These are phyloP conservation scores for Blastocystis sp. DNA, from an alignment of 352 stramenopile genomes.

Conservation along the genomic window DNA sequence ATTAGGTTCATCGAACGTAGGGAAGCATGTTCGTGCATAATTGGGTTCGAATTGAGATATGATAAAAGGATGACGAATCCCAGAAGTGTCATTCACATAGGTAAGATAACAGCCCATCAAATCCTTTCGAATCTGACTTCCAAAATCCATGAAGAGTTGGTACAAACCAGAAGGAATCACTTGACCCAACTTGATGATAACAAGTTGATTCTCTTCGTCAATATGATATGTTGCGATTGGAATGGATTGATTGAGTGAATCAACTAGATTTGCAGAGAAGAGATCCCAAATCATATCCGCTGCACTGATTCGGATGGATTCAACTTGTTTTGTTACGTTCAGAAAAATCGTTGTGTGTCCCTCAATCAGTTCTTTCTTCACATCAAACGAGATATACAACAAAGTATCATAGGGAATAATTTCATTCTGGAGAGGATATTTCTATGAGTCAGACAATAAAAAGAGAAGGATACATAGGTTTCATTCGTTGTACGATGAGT, in stretches of 20 bases:
- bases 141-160: background rate
- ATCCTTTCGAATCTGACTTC: constrained; percentile 7
- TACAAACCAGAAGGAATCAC: background rate
- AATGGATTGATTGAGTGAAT: background rate
- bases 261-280: background rate
- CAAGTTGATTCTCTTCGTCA: background rate
- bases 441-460: background rate
- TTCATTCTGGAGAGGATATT: constrained; percentile 8
- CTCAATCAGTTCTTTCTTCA: constrained; percentile 28
- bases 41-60: constrained; percentile 48
- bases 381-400: constrained; percentile 17
- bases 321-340: background rate
- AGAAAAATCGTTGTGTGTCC: background rate
- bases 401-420: background rate
- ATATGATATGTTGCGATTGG: constrained; percentile 3
- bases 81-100: background rate
- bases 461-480: background rate
- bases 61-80: background rate
- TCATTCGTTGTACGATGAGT: background rate
- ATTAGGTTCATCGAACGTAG: constrained; percentile 44
- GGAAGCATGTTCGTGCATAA: constrained; percentile 33
- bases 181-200: background rate
- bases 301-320: background rate
- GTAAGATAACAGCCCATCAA: constrained; percentile 57
- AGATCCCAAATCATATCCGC: constrained; percentile 43